A percentile compares a stretch with the other conserved stretches of the same genome.
Conservation (phyloP, 2,329 filamentous ascomycete species). For the Ceratocystiopsis sp. region DNA sequence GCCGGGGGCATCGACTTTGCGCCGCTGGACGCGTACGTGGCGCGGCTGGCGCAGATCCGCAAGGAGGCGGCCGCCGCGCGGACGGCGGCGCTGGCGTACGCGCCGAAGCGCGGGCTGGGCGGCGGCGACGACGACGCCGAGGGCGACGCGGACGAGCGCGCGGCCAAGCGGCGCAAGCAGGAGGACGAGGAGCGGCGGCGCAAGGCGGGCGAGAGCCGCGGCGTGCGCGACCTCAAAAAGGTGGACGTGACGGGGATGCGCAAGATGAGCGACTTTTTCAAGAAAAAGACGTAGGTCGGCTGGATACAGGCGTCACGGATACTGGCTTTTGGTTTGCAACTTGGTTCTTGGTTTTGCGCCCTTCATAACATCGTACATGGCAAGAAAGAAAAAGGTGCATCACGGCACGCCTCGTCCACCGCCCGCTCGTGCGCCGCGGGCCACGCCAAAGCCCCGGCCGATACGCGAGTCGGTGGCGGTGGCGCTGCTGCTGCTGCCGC, state of each 20-base stretch:
- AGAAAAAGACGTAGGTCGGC: constrained; percentile 33
- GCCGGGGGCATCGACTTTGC: constrained; percentile 41
- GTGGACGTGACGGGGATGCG: constrained; percentile 88
- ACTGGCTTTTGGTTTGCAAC: neutral
- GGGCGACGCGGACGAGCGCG: constrained; percentile 49
- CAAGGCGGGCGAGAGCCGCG: constrained; percentile 58
- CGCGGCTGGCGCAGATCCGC: constrained; percentile 47
- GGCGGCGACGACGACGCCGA: constrained; percentile 49
- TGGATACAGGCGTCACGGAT: neutral
- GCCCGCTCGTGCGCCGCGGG: constrained; percentile 24
- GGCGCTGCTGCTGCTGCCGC: neutral
- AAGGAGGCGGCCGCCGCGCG: constrained; percentile 55
- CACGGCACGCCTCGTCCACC: constrained; percentile 5
- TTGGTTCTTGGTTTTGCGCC: constrained; percentile 3
- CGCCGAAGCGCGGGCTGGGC: constrained; percentile 46
- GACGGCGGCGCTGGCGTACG: constrained; percentile 45
- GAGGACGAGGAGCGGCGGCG: constrained; percentile 81
- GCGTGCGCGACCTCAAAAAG: constrained; percentile 68
- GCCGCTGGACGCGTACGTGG: constrained; percentile 53
- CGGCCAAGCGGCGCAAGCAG: constrained; percentile 68
- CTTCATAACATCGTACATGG: neutral
- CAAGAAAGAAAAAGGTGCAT: neutral
- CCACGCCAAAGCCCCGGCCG: constrained; percentile 20
- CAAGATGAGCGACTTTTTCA: constrained; percentile 92
- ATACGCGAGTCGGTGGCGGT: constrained; percentile 13